A percentile compares a stretch with the other conserved stretches of the same genome.
Conservation (phyloP, 768 basidiomycete species). For the Tephrocybe rancida region DNA sequence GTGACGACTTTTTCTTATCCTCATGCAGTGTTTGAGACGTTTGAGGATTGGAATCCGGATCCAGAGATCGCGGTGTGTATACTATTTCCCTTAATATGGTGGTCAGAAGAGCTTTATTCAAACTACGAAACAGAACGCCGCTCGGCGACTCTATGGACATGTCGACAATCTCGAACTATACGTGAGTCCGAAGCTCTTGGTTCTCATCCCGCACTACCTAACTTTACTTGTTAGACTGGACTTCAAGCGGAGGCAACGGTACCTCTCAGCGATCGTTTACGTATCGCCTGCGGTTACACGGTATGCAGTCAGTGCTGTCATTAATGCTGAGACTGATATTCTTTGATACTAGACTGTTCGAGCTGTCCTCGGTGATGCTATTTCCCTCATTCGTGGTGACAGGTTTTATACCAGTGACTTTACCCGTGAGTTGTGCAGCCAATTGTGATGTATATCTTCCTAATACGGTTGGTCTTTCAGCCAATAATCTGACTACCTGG, state of each 20-base stretch:
- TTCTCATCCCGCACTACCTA: neutral
- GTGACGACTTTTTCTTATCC: neutral
- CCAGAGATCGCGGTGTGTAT: constrained; percentile 40
- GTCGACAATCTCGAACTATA: constrained; percentile 36
- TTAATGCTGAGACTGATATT: neutral
- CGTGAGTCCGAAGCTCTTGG: constrained; percentile 14
- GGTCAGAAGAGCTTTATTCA: neutral
- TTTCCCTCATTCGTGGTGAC: constrained; percentile 54
- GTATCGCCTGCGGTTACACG: constrained; percentile 31
- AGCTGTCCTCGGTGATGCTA: constrained; percentile 54
- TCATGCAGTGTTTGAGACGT: constrained; percentile 38
- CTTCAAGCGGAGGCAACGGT: constrained; percentile 35
- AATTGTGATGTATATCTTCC: neutral
- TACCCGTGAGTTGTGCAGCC: constrained; percentile 36
- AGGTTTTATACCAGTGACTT: constrained; percentile 54
- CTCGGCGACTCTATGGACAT: constrained; percentile 32
- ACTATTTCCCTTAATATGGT: neutral
- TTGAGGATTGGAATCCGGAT: constrained; percentile 59
- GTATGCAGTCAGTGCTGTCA: constrained; percentile 11
- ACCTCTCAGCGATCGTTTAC: constrained; percentile 28
- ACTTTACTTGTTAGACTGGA: constrained; percentile 19
- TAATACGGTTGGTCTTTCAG: constrained; percentile 29
- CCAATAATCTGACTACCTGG: constrained; percentile 49
- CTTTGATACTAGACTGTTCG: constrained; percentile 36
- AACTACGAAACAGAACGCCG: constrained; percentile 16